Percentiles rank a stretch among this genome's conserved stretches.
phyloP scores from a whole-genome alignment of 1,139 yeast species.

The Williopsis jadinii region DNA sequence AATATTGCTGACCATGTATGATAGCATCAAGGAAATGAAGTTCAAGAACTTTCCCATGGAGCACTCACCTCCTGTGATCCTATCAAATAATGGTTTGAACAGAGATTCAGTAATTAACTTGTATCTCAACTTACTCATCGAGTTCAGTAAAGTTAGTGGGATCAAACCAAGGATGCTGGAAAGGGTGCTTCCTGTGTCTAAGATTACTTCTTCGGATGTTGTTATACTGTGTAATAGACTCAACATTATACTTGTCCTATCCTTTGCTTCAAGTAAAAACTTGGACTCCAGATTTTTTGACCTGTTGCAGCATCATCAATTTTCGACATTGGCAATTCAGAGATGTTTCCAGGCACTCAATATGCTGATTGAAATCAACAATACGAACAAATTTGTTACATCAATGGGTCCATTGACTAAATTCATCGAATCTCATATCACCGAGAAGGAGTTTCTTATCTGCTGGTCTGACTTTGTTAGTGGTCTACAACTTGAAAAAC shows the following conservation, averaged over 20 bases:
- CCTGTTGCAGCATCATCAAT: conserved; percentile 5
- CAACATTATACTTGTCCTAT: conserved; percentile 13
- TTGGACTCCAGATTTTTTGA: conserved; percentile 13
- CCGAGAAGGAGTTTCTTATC: conserved; percentile 1
- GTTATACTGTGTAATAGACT: conserved; percentile 16
- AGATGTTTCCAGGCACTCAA: conserved; percentile 6
- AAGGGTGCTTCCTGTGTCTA: conserved; percentile 17
- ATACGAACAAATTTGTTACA: conserved; percentile 1
- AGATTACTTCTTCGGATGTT: conserved; percentile 5
- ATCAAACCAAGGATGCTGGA: conserved; percentile 16
- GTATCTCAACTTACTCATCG: conserved; percentile 13
- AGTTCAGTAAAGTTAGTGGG: conserved; percentile 2
- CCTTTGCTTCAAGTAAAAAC: conserved; percentile 10
- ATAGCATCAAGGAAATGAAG: conserved; percentile 15
- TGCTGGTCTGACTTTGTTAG: conserved; percentile 9
- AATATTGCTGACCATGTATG: conserved; percentile 11
- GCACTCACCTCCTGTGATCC: conserved; percentile 4
- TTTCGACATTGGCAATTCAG: conserved; percentile 5
- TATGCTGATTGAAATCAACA: conserved; percentile 6
- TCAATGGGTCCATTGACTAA: conserved; percentile 2
- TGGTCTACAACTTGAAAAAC: conserved; percentile 1
- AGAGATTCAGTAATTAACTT: conserved; percentile 12
- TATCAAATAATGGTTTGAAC: conserved; percentile 6
- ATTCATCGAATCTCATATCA: conserved; percentile 4
- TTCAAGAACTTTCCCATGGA: conserved; percentile 15